Conservation (phyloP, 371 early-diverging fungal genomes). For the Saksenaea vasiformis region DNA sequence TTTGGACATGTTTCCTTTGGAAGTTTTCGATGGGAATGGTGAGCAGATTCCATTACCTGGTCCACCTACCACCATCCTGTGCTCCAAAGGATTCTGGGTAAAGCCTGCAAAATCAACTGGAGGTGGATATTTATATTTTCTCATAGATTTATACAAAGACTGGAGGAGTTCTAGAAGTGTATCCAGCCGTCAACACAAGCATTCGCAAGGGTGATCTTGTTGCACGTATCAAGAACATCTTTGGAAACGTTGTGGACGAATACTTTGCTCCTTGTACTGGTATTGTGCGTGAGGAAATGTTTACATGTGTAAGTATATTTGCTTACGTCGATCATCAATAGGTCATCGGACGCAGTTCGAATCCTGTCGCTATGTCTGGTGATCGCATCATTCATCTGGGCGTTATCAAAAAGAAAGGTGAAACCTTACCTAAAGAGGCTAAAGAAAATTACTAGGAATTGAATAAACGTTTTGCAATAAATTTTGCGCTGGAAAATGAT, state of each 20-base stretch:
- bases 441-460: slow-evolving; percentile 28
- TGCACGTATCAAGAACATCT: slow-evolving; percentile 84
- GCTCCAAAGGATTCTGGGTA: slow-evolving; percentile 41
- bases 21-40: slow-evolving; percentile 9
- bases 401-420: slow-evolving; percentile 52
- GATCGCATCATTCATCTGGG: slow-evolving; percentile 77
- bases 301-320: not conserved
- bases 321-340: not conserved
- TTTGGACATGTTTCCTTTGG: slow-evolving; percentile 27
- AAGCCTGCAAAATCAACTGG: slow-evolving; percentile 35
- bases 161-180: slow-evolving; percentile 74
- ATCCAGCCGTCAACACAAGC: slow-evolving; percentile 80
- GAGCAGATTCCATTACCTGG: not conserved
- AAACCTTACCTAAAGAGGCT: slow-evolving; percentile 27
- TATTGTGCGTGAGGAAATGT: slow-evolving; percentile 55
- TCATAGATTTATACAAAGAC: slow-evolving; percentile 40
- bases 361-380: slow-evolving; percentile 77
- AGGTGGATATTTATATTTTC: not conserved
- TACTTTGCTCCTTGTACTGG: slow-evolving; percentile 81
- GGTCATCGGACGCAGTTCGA: slow-evolving; percentile 37
- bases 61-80: slow-evolving; percentile 24
- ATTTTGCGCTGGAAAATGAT: too few species aligned
- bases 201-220: slow-evolving; percentile 81
- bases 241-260: slow-evolving; percentile 82
- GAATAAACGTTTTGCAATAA: too few species aligned